Evolutionary conservation across 2,329 filamentous ascomycete genomes (phyloP).

Genomic region (Sporothrix variecibatus): DNA sequence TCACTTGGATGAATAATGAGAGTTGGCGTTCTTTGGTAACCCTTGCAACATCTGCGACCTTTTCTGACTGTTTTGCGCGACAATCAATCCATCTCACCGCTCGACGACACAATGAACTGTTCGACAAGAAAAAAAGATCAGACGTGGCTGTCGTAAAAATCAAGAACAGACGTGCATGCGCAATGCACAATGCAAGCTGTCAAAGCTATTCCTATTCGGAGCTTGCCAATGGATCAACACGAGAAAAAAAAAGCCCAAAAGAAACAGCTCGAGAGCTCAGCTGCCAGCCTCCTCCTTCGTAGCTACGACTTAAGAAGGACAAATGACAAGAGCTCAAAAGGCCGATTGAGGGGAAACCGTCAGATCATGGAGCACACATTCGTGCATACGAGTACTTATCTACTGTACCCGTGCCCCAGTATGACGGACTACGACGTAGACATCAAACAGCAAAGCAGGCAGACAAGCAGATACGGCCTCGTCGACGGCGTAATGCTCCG

Average conservation of each 20-base stretch:
- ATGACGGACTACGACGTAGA: not conserved
- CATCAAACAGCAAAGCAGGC: too few species aligned
- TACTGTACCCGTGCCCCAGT: not conserved
- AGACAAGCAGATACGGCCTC: too few species aligned
- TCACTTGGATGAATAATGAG: not conserved
- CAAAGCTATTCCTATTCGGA: not conserved
- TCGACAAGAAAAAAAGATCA: not conserved
- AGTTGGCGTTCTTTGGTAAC: not conserved
- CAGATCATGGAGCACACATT: not conserved
- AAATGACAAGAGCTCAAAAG: not conserved
- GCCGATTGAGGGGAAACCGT: not conserved
- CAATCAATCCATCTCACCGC: not conserved
- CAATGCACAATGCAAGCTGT: not conserved
- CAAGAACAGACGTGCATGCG: not conserved
- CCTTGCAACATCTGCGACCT: not conserved
- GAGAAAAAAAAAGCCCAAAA: not conserved
- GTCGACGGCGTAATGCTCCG: not conserved
- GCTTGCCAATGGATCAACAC: not conserved
- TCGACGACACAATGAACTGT: not conserved
- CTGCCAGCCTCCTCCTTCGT: not conserved
- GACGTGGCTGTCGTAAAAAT: not conserved
- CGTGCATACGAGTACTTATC: constrained; percentile 11
- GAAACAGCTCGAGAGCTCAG: not conserved
- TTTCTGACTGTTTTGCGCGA: not conserved
- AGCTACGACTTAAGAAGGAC: not conserved